Percentiles rank a stretch among this genome's conserved stretches.
Conservation (phyloP, 2,329 filamentous ascomycete species). For the Diaporthe australafricana region DNA sequence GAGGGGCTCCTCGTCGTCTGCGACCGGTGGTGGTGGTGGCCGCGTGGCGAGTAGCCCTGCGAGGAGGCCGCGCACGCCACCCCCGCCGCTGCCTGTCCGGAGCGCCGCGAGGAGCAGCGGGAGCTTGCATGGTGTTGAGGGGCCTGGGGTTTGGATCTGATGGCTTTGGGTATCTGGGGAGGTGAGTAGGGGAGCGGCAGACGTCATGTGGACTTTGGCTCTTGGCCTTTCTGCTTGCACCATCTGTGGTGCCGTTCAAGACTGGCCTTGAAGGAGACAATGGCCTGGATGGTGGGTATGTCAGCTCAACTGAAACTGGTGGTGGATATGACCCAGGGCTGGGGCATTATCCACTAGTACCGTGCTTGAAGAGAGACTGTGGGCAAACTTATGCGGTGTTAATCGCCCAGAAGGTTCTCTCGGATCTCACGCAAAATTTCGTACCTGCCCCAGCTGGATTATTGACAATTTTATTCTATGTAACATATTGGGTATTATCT, state of each 20-base stretch:
- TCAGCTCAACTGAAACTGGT: too few species aligned
- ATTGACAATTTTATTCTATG: neutral
- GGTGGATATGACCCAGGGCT: neutral
- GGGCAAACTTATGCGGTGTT: too few species aligned
- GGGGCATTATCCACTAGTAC: neutral
- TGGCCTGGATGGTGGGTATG: neutral
- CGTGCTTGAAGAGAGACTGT: neutral
- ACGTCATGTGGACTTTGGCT: too few species aligned
- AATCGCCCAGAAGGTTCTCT: neutral
- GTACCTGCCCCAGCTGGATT: neutral
- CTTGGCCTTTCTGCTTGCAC: too few species aligned
- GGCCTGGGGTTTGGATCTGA: neutral
- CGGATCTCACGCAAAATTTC: neutral
- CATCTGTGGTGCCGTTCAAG: too few species aligned
- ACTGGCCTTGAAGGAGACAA: neutral
- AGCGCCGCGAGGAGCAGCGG: neutral
- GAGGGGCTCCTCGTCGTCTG: neutral
- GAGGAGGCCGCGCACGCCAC: neutral
- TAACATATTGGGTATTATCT: constrained; percentile 1
- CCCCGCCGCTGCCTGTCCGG: neutral
- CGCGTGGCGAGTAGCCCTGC: neutral
- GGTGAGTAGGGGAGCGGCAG: too few species aligned
- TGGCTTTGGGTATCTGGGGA: too few species aligned
- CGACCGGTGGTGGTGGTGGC: neutral
- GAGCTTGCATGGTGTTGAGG: neutral